Evolutionary conservation across 495 filamentous ascomycete species (phyloP).

Genomic region (Glonium stellatum): DNA sequence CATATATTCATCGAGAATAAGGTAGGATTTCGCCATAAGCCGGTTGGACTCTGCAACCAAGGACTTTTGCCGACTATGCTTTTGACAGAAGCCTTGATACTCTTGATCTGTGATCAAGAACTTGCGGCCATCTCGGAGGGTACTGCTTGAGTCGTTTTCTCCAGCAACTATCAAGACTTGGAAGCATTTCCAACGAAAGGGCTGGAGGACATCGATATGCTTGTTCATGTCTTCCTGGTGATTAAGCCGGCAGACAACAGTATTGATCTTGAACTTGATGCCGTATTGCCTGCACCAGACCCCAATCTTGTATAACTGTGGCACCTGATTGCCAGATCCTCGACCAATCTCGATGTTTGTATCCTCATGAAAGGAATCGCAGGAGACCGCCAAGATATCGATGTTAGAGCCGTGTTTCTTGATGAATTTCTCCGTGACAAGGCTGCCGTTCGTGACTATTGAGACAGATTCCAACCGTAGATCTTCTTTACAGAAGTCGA

Average conservation of each 20-base stretch:
- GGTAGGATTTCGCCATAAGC: constrained; percentile 3
- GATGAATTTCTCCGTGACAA: constrained; percentile 4
- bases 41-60: constrained; percentile 3
- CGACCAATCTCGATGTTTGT: constrained; percentile 10
- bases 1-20: constrained; percentile 5
- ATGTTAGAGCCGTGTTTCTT: not conserved
- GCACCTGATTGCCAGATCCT: not conserved
- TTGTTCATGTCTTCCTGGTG: constrained; percentile 4
- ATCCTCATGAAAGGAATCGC: constrained; percentile 4
- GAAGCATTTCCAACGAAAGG: constrained; percentile 5
- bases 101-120: constrained; percentile 1
- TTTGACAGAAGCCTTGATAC: constrained; percentile 2
- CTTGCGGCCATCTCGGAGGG: not conserved
- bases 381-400: constrained; percentile 8
- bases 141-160: constrained; percentile 6
- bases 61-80: not conserved
- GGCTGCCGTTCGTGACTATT: constrained; percentile 1
- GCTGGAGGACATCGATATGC: not conserved
- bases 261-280: constrained; percentile 18
- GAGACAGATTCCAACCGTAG: not conserved
- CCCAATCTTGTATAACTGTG: constrained; percentile 5
- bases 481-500: not conserved
- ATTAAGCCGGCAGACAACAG: constrained; percentile 6
- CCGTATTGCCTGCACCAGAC: constrained; percentile 4
- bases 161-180: constrained; percentile 8